Percentiles rank a stretch among this genome's conserved stretches.
Evolutionary conservation across 2,329 filamentous ascomycete species (phyloP).

Genomic region (Ophiostoma angusticollis): DNA sequence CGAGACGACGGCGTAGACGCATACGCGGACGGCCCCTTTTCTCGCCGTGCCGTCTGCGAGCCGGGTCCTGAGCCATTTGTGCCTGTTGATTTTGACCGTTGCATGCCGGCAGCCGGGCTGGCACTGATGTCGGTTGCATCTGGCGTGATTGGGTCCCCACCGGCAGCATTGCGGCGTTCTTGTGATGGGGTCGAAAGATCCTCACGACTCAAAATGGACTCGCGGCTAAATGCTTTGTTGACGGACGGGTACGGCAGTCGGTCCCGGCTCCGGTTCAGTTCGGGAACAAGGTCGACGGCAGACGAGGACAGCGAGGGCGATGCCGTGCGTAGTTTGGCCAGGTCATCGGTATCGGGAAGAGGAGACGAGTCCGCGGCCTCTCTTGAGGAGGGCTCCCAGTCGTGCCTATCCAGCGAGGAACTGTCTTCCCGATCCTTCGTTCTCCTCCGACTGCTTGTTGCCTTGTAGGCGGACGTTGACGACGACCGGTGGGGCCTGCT

Average conservation of each 20-base stretch:
- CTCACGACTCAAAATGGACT: slow-evolving; percentile 55
- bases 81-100: slow-evolving; percentile 32
- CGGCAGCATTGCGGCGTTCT: slow-evolving; percentile 14
- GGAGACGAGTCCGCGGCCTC: not conserved
- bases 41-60: not conserved
- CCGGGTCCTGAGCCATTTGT: slow-evolving; percentile 2
- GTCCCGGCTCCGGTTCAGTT: slow-evolving; percentile 30
- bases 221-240: slow-evolving; percentile 86
- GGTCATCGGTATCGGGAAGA: slow-evolving; percentile 1
- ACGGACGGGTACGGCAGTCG: slow-evolving; percentile 65
- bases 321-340: not conserved
- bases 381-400: no score
- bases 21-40: slow-evolving; percentile 16
- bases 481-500: slow-evolving; percentile 3
- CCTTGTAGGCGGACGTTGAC: slow-evolving; percentile 3
- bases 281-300: slow-evolving; percentile 32
- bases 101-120: slow-evolving; percentile 23
- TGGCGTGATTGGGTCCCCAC: slow-evolving; percentile 50
- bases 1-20: slow-evolving; percentile 21
- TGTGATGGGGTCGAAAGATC: slow-evolving; percentile 27
- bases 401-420: not conserved
- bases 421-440: slow-evolving; percentile 2
- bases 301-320: slow-evolving; percentile 5
- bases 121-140: slow-evolving; percentile 58
- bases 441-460: slow-evolving; percentile 1